Percentiles rank a stretch among this genome's conserved stretches.
Evolutionary conservation across 2,329 filamentous ascomycete species (phyloP).

Genomic region (Scytalidium sp.): DNA sequence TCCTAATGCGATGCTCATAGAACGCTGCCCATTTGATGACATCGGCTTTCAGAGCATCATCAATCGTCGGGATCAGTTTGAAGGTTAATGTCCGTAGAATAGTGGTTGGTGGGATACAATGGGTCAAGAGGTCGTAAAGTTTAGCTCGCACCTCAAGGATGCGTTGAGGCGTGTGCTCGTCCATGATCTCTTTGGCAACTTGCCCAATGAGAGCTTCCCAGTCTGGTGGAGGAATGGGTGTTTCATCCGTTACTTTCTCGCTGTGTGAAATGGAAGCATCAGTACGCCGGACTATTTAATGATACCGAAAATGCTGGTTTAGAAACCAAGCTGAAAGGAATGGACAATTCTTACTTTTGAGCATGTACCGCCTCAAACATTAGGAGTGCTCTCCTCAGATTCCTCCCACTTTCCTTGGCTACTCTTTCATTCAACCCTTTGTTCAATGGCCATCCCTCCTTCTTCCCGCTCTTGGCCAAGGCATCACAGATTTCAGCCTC

Average conservation of each 20-base stretch:
- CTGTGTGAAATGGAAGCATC: slow-evolving; percentile 46
- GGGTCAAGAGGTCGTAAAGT: slow-evolving; percentile 94
- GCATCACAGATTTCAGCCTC: slow-evolving; percentile 81
- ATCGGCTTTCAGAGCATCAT: slow-evolving; percentile 86
- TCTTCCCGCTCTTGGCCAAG: slow-evolving; percentile 67
- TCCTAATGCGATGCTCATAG: slow-evolving; percentile 92
- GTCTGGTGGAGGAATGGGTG: slow-evolving; percentile 88
- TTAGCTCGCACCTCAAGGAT: slow-evolving; percentile 88
- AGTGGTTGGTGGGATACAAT: slow-evolving; percentile 93
- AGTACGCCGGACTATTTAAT: not conserved
- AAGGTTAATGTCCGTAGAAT: slow-evolving; percentile 95
- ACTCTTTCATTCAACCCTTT: slow-evolving; percentile 78
- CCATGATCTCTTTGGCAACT: slow-evolving; percentile 90
- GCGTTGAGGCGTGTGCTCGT: slow-evolving; percentile 84
- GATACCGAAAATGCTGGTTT: not conserved
- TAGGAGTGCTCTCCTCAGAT: slow-evolving; percentile 82
- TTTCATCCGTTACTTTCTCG: slow-evolving; percentile 84
- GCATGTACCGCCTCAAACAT: slow-evolving; percentile 98
- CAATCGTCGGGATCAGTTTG: slow-evolving; percentile 82
- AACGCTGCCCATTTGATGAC: slow-evolving; percentile 96
- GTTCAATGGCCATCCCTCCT: slow-evolving; percentile 78
- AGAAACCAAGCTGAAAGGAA: slow-evolving; percentile 5
- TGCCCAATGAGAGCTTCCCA: slow-evolving; percentile 92
- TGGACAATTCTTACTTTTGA: slow-evolving; percentile 71
- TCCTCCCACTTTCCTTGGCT: slow-evolving; percentile 85